Percentiles rank a stretch among this genome's conserved stretches.
phyloP scores from a whole-genome alignment of 2,329 filamentous ascomycete species.

The Fusarium temperatum region DNA sequence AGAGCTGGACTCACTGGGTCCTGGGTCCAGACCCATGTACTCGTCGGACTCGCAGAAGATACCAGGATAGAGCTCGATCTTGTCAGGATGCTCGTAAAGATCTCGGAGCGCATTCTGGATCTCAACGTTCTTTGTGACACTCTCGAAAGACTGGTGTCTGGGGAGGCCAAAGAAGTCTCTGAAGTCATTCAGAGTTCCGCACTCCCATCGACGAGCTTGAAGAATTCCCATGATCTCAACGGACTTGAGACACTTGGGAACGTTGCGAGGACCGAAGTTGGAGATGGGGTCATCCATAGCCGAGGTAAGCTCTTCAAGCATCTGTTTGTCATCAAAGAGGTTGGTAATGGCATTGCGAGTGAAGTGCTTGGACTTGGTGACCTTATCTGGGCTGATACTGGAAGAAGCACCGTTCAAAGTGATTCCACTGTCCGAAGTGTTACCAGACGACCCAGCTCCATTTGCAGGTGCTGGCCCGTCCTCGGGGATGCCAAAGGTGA shows the following conservation, averaged over 20 bases:
- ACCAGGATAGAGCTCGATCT: constrained; percentile 70
- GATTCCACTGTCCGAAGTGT: neutral
- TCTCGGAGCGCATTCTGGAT: constrained; percentile 37
- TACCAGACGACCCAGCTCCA: neutral
- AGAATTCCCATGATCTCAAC: constrained; percentile 69
- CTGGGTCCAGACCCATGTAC: constrained; percentile 67
- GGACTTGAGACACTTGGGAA: constrained; percentile 64
- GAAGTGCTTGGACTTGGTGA: neutral
- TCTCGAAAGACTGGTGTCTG: constrained; percentile 63
- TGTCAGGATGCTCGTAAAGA: constrained; percentile 67
- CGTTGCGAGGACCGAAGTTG: constrained; percentile 62
- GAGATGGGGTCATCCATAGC: constrained; percentile 59
- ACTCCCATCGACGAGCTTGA: constrained; percentile 62
- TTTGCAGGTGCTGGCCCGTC: neutral
- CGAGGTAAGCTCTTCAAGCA: constrained; percentile 51
- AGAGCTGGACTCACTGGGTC: constrained; percentile 67
- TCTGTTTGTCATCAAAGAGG: constrained; percentile 18
- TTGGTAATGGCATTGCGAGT: constrained; percentile 16
- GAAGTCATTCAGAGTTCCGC: constrained; percentile 69
- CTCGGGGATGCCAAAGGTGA: neutral
- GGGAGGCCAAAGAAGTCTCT: constrained; percentile 67
- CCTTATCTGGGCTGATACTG: neutral
- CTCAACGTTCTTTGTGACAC: neutral
- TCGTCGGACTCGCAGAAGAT: constrained; percentile 66
- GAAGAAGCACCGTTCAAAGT: neutral